Percentiles rank a stretch among this genome's conserved stretches.
These are phyloP conservation scores for Candida nanaspora DNA, from an alignment of 805 yeast species.

Conservation along the genomic window DNA sequence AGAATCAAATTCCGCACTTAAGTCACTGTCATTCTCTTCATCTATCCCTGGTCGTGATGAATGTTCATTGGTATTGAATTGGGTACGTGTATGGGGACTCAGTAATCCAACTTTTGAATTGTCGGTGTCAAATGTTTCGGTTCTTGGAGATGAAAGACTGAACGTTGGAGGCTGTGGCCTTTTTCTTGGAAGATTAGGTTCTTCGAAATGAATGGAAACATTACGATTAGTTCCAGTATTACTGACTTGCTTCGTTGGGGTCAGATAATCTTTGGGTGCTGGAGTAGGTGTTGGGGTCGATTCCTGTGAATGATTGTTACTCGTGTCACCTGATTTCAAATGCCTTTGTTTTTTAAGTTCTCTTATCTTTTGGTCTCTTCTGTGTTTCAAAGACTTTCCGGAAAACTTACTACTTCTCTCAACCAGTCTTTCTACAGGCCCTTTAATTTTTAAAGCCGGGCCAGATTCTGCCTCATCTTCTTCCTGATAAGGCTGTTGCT, in stretches of 20 bases:
- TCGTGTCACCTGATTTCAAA: neutral
- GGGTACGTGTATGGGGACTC: too few relatives aligned
- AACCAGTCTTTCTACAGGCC: constrained; percentile 61
- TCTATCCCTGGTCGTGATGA: too few relatives aligned
- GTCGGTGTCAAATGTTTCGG: neutral
- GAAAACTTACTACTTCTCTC: constrained; percentile 5
- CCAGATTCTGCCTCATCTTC: constrained; percentile 48
- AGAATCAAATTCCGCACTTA: constrained; percentile 18
- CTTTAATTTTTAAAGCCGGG: constrained; percentile 68
- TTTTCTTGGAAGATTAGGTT: constrained; percentile 7
- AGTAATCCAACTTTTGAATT: too few relatives aligned
- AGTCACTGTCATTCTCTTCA: constrained; percentile 11
- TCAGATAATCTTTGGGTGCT: neutral
- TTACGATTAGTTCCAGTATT: constrained; percentile 3
- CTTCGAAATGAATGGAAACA: constrained; percentile 14
- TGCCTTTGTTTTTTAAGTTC: constrained; percentile 8
- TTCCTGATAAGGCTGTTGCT: constrained; percentile 43
- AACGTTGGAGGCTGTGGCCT: neutral
- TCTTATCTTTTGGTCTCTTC: constrained; percentile 14
- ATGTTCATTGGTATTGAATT: neutral
- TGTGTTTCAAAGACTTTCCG: constrained; percentile 17
- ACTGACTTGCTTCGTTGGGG: neutral
- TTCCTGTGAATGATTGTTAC: neutral
- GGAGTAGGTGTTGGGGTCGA: neutral
- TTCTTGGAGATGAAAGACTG: neutral